Base-by-base conservation (phyloP, 208 protist species). In the Novymonas esmeraldas region DNA sequence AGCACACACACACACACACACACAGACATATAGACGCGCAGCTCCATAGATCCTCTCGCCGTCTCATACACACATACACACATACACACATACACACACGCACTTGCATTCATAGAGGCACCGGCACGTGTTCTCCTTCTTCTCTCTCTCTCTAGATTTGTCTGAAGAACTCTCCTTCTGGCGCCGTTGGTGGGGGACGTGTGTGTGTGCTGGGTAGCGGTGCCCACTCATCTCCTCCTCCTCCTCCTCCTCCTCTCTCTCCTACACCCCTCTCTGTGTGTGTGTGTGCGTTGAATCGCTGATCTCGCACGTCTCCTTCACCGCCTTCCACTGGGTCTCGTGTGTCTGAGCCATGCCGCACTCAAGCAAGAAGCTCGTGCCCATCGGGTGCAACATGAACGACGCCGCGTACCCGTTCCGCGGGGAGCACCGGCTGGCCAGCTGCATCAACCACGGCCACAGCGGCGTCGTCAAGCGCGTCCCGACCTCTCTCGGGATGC, bases 331-430 rank as follows among this genome's bases (percentile, higher is more conserved):
- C 10, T 58, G 10, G 33, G 24, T 13, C 13, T 36, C 52, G n/a
- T 20, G 41, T 46, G 20, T 33, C 20, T 56, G 45, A 33, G 39
- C 56, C 11, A 82, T 73, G 67, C 58, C 69, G 18, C 62, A 70
- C 28, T 20, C 65, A 5, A 13, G 42, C 22, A 76, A 64, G 14
- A 80, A 76, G 42, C 70, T 82, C 6, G 2, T 68, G 50, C 78
- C 84, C 20, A 77, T 85, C 46, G 90, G 87, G 14, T 74, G 79
- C 65, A 93, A 95, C 14, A 93, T 95, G 90, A 93, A 90, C 66
- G 87, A 95, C 54, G 76, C 70, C n/a, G 82, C 79, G 26, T 95
- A 95, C 63, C 90, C 90, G 0, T 95, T 95, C 52, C 81, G 87
- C 9, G 90, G 90, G 1, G 74, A 80, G 55, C 85, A 92, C 72